Evolutionary conservation across 441 rosid genomes (phyloP), one percentile per base, ranked within the genome.

Genomic region (Populus hybrid): DNA sequence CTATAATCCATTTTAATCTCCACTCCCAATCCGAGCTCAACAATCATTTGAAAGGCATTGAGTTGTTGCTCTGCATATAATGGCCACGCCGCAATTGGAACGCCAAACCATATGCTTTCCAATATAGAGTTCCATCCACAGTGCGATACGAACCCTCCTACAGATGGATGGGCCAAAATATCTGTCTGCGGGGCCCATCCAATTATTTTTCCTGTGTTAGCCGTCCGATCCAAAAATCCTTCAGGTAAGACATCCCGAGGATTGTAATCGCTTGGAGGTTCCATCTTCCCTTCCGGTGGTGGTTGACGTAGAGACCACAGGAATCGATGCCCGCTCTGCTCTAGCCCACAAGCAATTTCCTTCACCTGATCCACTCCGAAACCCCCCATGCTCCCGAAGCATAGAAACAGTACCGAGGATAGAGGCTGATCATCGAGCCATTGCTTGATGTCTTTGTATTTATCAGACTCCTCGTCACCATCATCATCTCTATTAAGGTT

Each of bases 71-170:
- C 86, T 8, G 83, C 82, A 26, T 26, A 26, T 26, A 26, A 1
- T 26, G 28, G 28, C 28, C 83, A 81, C 0, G 86, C 10, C 3
- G 82, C 82, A 5, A 75, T 78, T 26, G 84, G 84, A 7, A 81
- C 80, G 1, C 84, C 82, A 26, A 26, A 26, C 28, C 28, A 26
- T 26, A 81, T 8, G 66, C 80, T 79, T 69, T 81, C 79, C 73
- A 78, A 12, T n/a, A 21, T 16, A 9, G 79, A 78, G 26, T 78
- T 78, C 84, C 81, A 78, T 5, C 84, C 76, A n/a, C 82, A 82
- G 36, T 80, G 63, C 2, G 63, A 57, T 6, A 57, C 63, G 0
- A 53, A 53, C 9, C 63, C 63, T 18, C 63, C 21, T 2, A 57
- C 63, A 2, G 63, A 57, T 57, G 63, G 63, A 57, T 57, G 63